phyloP scores from a whole-genome alignment of 2,329 filamentous ascomycete species.

The Penicillium digitatum region DNA sequence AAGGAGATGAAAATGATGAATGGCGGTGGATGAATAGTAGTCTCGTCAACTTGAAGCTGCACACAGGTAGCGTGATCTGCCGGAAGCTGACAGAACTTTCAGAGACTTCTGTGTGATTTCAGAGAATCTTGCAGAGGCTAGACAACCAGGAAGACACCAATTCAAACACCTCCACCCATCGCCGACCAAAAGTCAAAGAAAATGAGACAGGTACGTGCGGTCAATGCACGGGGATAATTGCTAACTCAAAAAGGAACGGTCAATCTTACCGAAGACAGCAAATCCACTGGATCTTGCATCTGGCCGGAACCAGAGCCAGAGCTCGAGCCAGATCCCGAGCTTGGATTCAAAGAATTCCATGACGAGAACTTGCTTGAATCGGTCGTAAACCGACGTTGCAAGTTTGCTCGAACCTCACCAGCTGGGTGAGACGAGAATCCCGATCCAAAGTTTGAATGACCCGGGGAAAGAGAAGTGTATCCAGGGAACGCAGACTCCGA shows the following conservation, averaged over 20 bases:
- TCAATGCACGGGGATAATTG: background rate
- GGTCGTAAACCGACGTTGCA: constrained; percentile 91
- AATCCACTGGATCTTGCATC: constrained; percentile 52
- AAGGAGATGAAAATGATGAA: background rate
- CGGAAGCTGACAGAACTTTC: background rate
- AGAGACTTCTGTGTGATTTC: background rate
- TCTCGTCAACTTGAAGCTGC: background rate
- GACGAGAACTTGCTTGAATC: constrained; percentile 81
- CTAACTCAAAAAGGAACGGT: constrained; percentile 3
- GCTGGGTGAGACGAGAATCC: constrained; percentile 50
- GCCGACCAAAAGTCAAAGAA: background rate
- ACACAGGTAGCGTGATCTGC: background rate
- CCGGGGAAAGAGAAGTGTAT: constrained; percentile 68
- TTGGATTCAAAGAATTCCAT: constrained; percentile 61
- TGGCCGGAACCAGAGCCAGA: constrained; percentile 31
- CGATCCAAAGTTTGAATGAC: constrained; percentile 60
- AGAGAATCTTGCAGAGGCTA: background rate
- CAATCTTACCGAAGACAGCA: constrained; percentile 51
- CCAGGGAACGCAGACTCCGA: constrained; percentile 72
- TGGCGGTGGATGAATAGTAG: background rate
- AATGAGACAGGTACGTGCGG: background rate
- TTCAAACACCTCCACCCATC: background rate
- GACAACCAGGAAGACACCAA: background rate
- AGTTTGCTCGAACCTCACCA: constrained; percentile 68
- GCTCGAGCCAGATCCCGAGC: constrained; percentile 49